Base-by-base conservation (phyloP, 345 rosid genomes). In the Linum tenue region DNA sequence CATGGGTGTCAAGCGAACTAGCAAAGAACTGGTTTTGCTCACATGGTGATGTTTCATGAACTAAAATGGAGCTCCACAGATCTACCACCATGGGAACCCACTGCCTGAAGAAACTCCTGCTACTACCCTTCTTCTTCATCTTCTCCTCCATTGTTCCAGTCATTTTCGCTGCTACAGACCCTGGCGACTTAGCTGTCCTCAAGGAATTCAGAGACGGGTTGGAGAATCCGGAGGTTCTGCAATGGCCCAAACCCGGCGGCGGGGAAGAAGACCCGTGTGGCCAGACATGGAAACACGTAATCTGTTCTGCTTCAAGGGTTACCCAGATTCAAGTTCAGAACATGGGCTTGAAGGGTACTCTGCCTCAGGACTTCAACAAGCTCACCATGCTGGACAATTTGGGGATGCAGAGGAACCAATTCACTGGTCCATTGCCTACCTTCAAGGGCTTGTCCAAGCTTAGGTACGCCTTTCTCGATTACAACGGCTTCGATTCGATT, bases 391-490 rank as follows among this genome's bases (percentile, higher is more conserved):
- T 88, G 43, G 56, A 75, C 15, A 73, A 79, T 68, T 36, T 88
- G 40, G 91, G 96, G 50, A 69, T 88, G 8, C 96, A 88, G 63
- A 82, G 70, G 67, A 88, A 88, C 71, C 76, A 70, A 8, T 86
- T 88, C 63, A 74, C 76, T 37, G 96, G 96, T 5, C 40, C 75
- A 63, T 43, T 88, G 55, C 96, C 96, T 12, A 74, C 86, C 17
- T 79, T 88, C 48, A 73, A 68, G 44, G 89, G 91, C 17, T 73
- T 88, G 64, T 80, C 85, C 1, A 73, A 55, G 41, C 75, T 88
- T 64, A 72, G 65, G 70, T 67, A 57, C 62, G 89, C 78, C 44
- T 88, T 75, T 55, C 65, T 86, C 67, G 89, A 88, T 73, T 60
- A 36, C 81, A 88, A 88, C 73, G 39, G 66, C 39, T 88, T 88